These are phyloP conservation scores for Picea engelmannii DNA, from an alignment of 83 land plant genomes.

Conservation along the genomic window DNA sequence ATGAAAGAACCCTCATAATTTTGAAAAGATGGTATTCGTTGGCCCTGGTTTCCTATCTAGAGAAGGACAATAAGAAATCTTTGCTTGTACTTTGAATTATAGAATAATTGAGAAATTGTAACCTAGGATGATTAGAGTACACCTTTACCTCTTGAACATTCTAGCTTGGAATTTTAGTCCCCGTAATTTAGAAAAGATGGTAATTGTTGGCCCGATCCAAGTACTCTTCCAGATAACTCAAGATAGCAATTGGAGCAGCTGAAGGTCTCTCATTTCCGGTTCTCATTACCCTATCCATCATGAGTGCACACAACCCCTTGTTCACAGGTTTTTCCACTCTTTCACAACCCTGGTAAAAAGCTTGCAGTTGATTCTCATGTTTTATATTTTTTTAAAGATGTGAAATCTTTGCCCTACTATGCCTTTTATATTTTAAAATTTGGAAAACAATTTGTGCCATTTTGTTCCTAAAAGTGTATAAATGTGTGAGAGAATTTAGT, in stretches of 20 bases:
- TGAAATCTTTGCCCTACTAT: background rate
- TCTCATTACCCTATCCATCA: slow-evolving; percentile 69
- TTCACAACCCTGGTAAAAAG: background rate
- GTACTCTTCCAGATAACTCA: slow-evolving; percentile 15
- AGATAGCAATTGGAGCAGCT: slow-evolving; percentile 93
- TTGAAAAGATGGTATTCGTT: no score
- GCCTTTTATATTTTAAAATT: no score
- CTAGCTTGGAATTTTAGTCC: no score
- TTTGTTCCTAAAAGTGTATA: background rate
- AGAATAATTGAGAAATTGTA: no score
- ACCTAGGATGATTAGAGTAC: no score
- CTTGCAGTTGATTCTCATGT: background rate
- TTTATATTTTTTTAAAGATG: background rate
- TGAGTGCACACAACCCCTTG: slow-evolving; percentile 92
- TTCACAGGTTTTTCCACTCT: slow-evolving; percentile 69
- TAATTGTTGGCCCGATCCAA: no score
- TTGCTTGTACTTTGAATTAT: no score
- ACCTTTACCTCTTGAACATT: no score
- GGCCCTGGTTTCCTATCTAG: no score
- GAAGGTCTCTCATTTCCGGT: slow-evolving; percentile 85
- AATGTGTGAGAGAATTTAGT: background rate
- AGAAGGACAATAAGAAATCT: no score
- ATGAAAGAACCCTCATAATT: no score
- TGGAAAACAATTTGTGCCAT: background rate
- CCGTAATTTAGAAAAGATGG: no score